Base-by-base conservation (phyloP, 2,329 filamentous ascomycete species). In the Fusarium odoratissimum region DNA sequence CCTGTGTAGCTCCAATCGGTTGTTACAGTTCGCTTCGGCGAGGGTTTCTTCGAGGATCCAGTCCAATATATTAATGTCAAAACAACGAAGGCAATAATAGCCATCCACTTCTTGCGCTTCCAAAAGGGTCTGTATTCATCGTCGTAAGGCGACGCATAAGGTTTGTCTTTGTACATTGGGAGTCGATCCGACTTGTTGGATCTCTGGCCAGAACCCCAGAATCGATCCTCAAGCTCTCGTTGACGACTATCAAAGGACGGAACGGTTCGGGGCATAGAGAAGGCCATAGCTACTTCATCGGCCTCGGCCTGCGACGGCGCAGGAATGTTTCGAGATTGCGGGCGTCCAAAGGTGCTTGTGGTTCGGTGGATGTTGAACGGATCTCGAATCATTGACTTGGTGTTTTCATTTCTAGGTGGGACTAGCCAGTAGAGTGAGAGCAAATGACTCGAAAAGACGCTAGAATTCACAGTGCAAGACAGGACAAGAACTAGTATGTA, bases 131-230 rank as follows among this genome's bases (percentile, higher is more conserved):
- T 86, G 69, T 86, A 62, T 85, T 76, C 65, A 89, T 88, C 66
- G 31, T 75, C 88, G 86, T 68, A 89, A 38, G 87, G 84, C 46
- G 89, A 86, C 56, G 87, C 88, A 80, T 93, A 96, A n/a, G 96
- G 96, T 82, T 99, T 99, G 84, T 99, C 96, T 84, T 99, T 99
- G 86, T 99, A 99, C 93, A 98, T 95, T 49, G 96, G 96, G 71
- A 99, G 85, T 64, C 72, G 77, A 68, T 73, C 73, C 67, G 80
- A 76, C 63, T 76, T 78, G 48, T 82, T 82, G 62, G 83, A 78
- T 28, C 79, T 75, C 79, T 80, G 73, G 46, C 79, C 76, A 83
- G 85, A 69, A 82, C 86, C 86, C 92, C 92, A 94, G 67, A 89
- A 86, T 67, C 84, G 86, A 80, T 93, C 91, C 81, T 93, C 91